Conservation (phyloP, 2,329 filamentous ascomycete species). For the Aspergillus sp. region DNA sequence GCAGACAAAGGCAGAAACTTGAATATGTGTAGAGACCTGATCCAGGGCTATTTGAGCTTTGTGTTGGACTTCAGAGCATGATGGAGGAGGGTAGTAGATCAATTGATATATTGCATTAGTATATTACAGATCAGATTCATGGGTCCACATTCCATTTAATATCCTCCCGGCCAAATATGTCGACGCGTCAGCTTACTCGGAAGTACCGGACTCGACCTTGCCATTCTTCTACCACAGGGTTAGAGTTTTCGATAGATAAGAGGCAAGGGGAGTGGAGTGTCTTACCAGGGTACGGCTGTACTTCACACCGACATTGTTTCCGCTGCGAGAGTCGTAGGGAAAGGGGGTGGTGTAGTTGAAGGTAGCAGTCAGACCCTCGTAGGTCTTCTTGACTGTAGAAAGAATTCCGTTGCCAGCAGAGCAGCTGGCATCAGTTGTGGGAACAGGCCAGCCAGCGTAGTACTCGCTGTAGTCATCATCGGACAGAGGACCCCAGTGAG, state of each 20-base stretch:
- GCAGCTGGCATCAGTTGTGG: slow-evolving; percentile 34
- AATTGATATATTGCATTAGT: neutral
- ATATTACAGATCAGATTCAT: neutral
- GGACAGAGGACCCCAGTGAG: slow-evolving; percentile 53
- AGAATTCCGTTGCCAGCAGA: slow-evolving; percentile 40
- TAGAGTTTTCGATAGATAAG: neutral
- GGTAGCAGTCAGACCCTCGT: slow-evolving; percentile 25
- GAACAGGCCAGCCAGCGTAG: slow-evolving; percentile 32
- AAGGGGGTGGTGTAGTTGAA: slow-evolving; percentile 39
- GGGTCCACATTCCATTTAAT: neutral
- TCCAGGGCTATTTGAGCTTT: too few species aligned
- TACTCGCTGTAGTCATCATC: slow-evolving; percentile 27
- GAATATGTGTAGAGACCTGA: too few species aligned
- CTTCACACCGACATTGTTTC: slow-evolving; percentile 22
- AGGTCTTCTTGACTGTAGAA: slow-evolving; percentile 35
- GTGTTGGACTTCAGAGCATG: too few species aligned
- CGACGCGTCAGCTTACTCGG: neutral
- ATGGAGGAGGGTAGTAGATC: too few species aligned
- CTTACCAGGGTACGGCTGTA: slow-evolving; percentile 21
- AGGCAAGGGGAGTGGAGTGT: neutral
- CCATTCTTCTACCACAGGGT: slow-evolving; percentile 9
- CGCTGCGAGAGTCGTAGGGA: slow-evolving; percentile 26
- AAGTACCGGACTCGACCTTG: slow-evolving; percentile 7
- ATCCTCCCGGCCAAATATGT: neutral
- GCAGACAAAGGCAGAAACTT: too few species aligned